Conservation (phyloP, 2,329 filamentous ascomycete species). For the Fonsecaea erecta region DNA sequence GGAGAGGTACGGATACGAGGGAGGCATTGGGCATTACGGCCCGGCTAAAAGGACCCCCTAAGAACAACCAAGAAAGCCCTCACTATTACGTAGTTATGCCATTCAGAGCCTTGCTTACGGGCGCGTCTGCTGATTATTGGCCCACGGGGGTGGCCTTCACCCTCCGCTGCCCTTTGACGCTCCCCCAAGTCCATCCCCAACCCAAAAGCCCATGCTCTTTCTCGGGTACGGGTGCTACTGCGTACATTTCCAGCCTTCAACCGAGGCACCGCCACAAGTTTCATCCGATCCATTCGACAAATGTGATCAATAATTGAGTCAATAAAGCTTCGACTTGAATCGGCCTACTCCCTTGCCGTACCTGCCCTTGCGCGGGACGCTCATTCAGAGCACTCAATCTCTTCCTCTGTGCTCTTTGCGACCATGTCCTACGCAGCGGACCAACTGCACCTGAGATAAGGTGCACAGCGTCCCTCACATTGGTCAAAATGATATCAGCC, state of each 20-base stretch:
- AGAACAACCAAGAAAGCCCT: not conserved
- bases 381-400: conserved; percentile 9
- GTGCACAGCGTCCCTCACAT: conserved; percentile 46
- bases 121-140: not conserved
- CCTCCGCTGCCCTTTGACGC: not conserved
- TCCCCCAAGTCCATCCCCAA: not conserved
- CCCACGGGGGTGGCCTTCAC: not conserved
- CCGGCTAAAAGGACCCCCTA: conserved; percentile 1
- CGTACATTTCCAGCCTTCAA: conserved; percentile 13
- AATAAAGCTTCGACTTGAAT: conserved; percentile 16
- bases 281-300: conserved; percentile 13
- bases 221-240: not conserved
- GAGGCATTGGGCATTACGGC: no score
- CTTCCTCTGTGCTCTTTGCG: conserved; percentile 16
- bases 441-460: conserved; percentile 31
- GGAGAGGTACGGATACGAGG: conserved; percentile 6
- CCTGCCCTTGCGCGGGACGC: conserved; percentile 15
- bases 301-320: conserved; percentile 24
- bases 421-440: conserved; percentile 29
- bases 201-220: not conserved
- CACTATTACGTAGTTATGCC: conserved; percentile 4
- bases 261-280: conserved; percentile 31
- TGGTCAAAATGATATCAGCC: conserved; percentile 67
- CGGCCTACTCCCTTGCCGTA: conserved; percentile 4
- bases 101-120: not conserved